Evolutionary conservation across 129 eudicot genomes (phyloP).

Genomic region (Flaveria trinervia): DNA sequence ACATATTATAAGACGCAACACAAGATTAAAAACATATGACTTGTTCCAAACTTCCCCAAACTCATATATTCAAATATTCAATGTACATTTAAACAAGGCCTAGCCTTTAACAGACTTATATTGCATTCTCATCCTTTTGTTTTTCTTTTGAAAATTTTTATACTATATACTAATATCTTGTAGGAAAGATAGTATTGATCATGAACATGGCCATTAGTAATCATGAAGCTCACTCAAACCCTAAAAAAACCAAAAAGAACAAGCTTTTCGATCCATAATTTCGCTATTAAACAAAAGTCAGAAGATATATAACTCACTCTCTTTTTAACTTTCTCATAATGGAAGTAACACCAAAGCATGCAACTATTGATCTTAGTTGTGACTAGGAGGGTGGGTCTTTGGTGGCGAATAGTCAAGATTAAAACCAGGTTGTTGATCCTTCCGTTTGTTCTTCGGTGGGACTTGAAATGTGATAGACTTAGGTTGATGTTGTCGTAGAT

Average conservation of each 20-base stretch:
- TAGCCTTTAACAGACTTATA: slow-evolving; percentile 16
- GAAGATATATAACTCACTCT: not conserved
- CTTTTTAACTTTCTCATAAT: not conserved
- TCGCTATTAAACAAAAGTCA: slow-evolving; percentile 22
- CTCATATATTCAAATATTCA: slow-evolving; percentile 1
- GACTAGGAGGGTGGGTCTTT: slow-evolving; percentile 79
- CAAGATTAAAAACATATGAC: slow-evolving; percentile 6
- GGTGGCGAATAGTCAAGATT: slow-evolving; percentile 85
- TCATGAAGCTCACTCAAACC: slow-evolving; percentile 8
- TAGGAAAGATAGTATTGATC: slow-evolving; percentile 24
- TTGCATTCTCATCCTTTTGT: not conserved
- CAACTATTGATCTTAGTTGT: slow-evolving; percentile 51
- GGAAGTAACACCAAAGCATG: slow-evolving; percentile 25
- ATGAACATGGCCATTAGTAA: slow-evolving; percentile 18
- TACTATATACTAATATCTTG: not conserved
- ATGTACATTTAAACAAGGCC: slow-evolving; percentile 29
- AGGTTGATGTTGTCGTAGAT: slow-evolving; percentile 11
- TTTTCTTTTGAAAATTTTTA: not conserved
- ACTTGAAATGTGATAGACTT: slow-evolving; percentile 43
- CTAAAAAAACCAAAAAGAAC: slow-evolving; percentile 21
- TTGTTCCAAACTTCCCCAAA: slow-evolving; percentile 18
- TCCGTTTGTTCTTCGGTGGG: slow-evolving; percentile 39
- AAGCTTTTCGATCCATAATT: not conserved
- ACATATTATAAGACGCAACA: slow-evolving; percentile 11
- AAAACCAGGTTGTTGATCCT: slow-evolving; percentile 54